Evolutionary conservation across 78 protist genomes (phyloP).

Genomic region (Dictyostelium discoideum): dicty_2.7 NC_007088.5:5362501-5363000

Average conservation of each 20-base stretch:
- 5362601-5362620: background rate
- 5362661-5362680: background rate
- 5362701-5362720: slow-evolving; percentile 8
- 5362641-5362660: background rate
- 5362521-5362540: slow-evolving; percentile 6
- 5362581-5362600: background rate
- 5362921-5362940: background rate
- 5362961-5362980: background rate
- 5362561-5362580: slow-evolving; percentile 3
- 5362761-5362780: background rate
- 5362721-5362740: slow-evolving; percentile 18
- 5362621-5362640: slow-evolving; percentile 6
- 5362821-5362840: background rate
- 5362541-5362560: background rate
- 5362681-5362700: background rate
- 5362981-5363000: background rate
- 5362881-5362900: slow-evolving; percentile 3
- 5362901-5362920: slow-evolving; percentile 1
- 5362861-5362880: slow-evolving; percentile 14
- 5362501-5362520: background rate
- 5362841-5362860: slow-evolving; percentile 6
- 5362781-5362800: background rate
- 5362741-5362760: slow-evolving; percentile 13
- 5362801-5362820: background rate
- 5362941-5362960: background rate